Conservation (phyloP, 2,329 filamentous ascomycete species). For the Aspergillus ochraceus region DNA sequence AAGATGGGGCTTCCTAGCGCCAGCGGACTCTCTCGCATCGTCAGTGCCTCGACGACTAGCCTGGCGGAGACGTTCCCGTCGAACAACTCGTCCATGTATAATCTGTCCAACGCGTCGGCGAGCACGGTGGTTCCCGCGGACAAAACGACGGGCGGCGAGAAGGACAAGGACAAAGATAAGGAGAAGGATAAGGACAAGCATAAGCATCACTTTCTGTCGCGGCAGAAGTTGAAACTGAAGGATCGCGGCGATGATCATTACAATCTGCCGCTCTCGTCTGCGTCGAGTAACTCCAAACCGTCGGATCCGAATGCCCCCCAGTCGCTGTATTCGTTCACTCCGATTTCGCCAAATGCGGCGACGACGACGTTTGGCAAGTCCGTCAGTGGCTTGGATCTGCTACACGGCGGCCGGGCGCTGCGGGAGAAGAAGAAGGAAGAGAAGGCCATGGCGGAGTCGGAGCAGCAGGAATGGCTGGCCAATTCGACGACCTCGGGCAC, state of each 20-base stretch:
- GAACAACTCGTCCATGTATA: constrained; percentile 60
- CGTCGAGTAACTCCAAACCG: constrained; percentile 64
- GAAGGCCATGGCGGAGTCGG: constrained; percentile 48
- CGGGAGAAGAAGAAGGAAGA: constrained; percentile 81
- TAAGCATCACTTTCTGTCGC: constrained; percentile 65
- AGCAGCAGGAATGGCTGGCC: constrained; percentile 36
- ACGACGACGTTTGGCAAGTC: constrained; percentile 71
- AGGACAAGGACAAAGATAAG: constrained; percentile 43
- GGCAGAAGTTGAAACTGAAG: constrained; percentile 64
- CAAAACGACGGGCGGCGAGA: constrained; percentile 39
- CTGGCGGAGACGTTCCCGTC: constrained; percentile 56
- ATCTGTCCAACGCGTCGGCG: constrained; percentile 61
- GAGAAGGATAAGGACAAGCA: constrained; percentile 46
- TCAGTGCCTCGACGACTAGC: constrained; percentile 62
- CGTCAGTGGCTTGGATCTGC: constrained; percentile 75
- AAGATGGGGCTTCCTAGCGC: constrained; percentile 53
- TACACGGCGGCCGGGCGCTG: constrained; percentile 73
- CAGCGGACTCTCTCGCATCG: constrained; percentile 54
- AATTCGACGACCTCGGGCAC: constrained; percentile 24
- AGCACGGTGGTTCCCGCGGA: constrained; percentile 58
- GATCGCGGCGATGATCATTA: constrained; percentile 58
- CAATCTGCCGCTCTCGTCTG: constrained; percentile 62
- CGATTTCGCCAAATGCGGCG: constrained; percentile 61
- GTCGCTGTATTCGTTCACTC: constrained; percentile 66
- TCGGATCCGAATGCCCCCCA: constrained; percentile 63